Evolutionary conservation across 1,284 basidiomycete genomes (phyloP).

Genomic region (Sparassis latifolia): DNA sequence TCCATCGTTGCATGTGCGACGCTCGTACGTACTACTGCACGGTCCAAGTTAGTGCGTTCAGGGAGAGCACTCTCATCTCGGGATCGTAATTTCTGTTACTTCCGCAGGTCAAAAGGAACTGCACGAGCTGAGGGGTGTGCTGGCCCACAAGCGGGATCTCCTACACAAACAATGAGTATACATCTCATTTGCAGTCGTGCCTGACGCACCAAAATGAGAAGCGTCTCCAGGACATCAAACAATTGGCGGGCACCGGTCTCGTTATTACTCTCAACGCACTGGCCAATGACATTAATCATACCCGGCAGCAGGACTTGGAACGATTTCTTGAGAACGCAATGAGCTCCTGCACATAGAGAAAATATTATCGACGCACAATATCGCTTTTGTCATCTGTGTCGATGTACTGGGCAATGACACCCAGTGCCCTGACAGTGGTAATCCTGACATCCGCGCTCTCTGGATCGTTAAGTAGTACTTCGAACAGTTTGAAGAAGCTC

Average conservation of each 20-base stretch:
- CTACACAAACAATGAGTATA: conserved; percentile 29
- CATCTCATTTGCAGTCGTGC: not conserved
- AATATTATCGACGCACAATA: conserved; percentile 50
- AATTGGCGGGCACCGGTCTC: conserved; percentile 83
- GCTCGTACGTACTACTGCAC: conserved; percentile 72
- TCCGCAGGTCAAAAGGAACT: conserved; percentile 86
- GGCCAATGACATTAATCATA: conserved; percentile 89
- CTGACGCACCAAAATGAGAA: conserved; percentile 76
- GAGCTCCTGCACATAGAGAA: conserved; percentile 1
- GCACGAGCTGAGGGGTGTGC: conserved; percentile 83
- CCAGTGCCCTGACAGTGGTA: conserved; percentile 87
- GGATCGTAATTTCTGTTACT: conserved; percentile 75
- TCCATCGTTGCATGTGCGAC: not conserved
- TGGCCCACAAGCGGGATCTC: conserved; percentile 91
- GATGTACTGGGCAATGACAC: conserved; percentile 92
- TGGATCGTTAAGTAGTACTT: conserved; percentile 75
- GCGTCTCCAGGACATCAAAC: conserved; percentile 94
- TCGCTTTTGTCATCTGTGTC: conserved; percentile 84
- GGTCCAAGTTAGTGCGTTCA: conserved; percentile 96
- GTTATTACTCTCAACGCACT: conserved; percentile 79
- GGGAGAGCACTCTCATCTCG: conserved; percentile 84
- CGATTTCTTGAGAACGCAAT: conserved; percentile 48
- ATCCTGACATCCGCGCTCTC: conserved; percentile 90
- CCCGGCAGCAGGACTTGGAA: conserved; percentile 88
- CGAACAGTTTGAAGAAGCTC: conserved; percentile 81